Base-by-base conservation (phyloP, 495 filamentous ascomycete genomes). In the Peziza echinospora region DNA sequence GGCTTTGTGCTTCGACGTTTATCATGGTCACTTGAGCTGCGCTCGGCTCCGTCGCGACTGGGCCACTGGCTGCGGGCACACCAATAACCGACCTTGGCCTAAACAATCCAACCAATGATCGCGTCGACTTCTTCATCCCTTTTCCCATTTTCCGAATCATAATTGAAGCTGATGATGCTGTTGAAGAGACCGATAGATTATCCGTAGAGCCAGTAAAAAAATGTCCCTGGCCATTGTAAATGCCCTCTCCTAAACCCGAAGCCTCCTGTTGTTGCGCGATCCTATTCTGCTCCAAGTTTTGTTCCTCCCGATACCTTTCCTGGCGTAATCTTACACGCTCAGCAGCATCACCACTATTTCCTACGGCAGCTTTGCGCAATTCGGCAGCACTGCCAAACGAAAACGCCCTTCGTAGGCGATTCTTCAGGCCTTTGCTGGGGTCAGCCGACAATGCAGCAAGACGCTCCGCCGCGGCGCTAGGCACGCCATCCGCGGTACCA, bases 141-240 rank as follows among this genome's bases (percentile, higher is more conserved):
- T 83, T 81, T 54, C 89, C 91, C 91, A 99, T 96, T 68, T 99
- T 99, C 24, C 89, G 76, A 57, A 99, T 86, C 89, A 99, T 99
- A 51, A 99, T 79, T 26, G 91, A 96, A 21, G 89, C 89, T 19
- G 89, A 99, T 5, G 91, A 96, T 24, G 89, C 89, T 16, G 89
- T 96, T 10, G 91, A 96, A 4, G 87, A 94, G 46, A 99, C 84
- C 2, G 91, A 96, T 13, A 99, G 61, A 50, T 96, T 93, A 64
- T 99, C 89, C 6, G 85, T 96, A 24, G 89, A 97, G 21, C 84
- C 82, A 21, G 77, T 70, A 61, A 94, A 94, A 49, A 87, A 72
- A 50, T 78, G 76, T 16, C 78, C 78, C 51, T 89, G 84, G 23
- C 86, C 84, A 34, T 75, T 76, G 63, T 99, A 99, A 53, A 99